Conservation (phyloP, 768 basidiomycete genomes). For the Cytidiella melzeri region DNA sequence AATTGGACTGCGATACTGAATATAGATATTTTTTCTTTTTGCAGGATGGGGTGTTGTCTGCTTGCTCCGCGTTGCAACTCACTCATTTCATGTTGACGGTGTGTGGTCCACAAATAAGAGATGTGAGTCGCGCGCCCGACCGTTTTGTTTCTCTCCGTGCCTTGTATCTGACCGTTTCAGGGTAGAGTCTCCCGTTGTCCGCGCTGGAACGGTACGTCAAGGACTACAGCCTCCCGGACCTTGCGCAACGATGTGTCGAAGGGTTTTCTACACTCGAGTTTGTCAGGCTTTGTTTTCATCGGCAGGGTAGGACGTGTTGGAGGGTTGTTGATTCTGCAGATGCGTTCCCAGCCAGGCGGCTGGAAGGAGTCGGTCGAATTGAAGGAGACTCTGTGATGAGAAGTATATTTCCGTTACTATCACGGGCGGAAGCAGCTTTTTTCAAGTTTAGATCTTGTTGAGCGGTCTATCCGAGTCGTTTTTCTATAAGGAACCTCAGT, state of each 20-base stretch:
- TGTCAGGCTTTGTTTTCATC: background rate
- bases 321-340: background rate
- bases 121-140: background rate
- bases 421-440: background rate
- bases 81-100: background rate
- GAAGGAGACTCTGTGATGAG: background rate
- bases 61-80: background rate
- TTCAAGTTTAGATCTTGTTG: too few species aligned
- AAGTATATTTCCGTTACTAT: background rate
- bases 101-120: background rate
- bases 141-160: background rate
- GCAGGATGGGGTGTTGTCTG: background rate
- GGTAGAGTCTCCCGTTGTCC: background rate
- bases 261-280: background rate
- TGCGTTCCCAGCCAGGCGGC: too few species aligned
- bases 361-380: background rate
- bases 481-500: too few species aligned
- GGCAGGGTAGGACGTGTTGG: background rate
- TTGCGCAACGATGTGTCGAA: background rate
- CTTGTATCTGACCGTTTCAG: background rate
- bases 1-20: too few species aligned
- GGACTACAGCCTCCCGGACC: background rate
- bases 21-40: background rate
- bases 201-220: background rate
- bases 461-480: too few species aligned